These are phyloP conservation scores for Colletotrichum trifolii DNA, from an alignment of 2,329 filamentous ascomycete species.

Conservation along the genomic window DNA sequence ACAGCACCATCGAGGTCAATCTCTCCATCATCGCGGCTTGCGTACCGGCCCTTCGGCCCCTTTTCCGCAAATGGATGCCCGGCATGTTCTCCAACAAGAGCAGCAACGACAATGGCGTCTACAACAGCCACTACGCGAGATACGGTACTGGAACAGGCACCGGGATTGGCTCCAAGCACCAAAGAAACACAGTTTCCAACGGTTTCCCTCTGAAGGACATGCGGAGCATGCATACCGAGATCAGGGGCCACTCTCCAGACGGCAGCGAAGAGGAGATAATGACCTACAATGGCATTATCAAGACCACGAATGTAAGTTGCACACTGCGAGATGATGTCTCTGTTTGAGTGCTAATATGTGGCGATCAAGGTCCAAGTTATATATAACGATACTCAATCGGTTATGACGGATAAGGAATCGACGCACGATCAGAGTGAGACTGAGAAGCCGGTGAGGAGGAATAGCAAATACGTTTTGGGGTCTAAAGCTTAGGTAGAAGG, in stretches of 20 bases:
- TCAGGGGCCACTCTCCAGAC: constrained; percentile 47
- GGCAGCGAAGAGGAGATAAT: constrained; percentile 54
- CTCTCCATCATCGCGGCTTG: constrained; percentile 51
- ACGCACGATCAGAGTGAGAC: not conserved
- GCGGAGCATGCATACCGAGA: constrained; percentile 44
- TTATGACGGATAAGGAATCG: constrained; percentile 16
- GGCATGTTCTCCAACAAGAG: constrained; percentile 18
- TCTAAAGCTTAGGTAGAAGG: not conserved
- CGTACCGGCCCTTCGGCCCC: constrained; percentile 48
- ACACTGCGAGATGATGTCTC: too few species aligned
- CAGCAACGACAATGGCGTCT: constrained; percentile 30
- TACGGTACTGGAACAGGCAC: constrained; percentile 39
- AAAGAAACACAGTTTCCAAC: constrained; percentile 20
- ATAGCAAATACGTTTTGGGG: constrained; percentile 7
- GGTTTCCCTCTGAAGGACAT: constrained; percentile 39
- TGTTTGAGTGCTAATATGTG: too few species aligned
- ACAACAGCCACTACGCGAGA: constrained; percentile 38
- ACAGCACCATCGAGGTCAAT: constrained; percentile 49
- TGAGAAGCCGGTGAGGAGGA: not conserved
- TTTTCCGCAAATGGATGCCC: constrained; percentile 43
- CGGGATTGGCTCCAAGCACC: constrained; percentile 39
- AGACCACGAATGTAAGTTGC: constrained; percentile 14
- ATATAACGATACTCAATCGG: constrained; percentile 14
- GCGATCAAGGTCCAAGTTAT: constrained; percentile 16
- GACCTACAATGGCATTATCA: constrained; percentile 52